phyloP scores from a whole-genome alignment of 1,139 yeast genomes.

The Maudiozyma humilis region DNA sequence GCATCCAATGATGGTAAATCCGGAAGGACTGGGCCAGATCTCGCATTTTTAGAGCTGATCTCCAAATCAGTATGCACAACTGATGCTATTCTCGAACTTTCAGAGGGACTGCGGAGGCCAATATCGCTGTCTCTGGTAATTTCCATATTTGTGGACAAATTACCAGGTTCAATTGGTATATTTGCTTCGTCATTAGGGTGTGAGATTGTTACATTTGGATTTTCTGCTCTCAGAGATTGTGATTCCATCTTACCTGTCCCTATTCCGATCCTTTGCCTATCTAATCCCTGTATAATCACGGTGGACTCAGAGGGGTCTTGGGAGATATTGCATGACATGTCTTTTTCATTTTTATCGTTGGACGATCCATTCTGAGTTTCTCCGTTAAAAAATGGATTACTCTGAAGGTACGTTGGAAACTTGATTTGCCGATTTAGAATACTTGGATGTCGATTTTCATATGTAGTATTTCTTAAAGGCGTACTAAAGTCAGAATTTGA shows the following conservation, averaged over 20 bases:
- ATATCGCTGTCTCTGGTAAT: not conserved
- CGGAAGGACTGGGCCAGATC: no score
- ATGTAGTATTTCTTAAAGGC: not conserved
- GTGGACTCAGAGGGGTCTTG: not conserved
- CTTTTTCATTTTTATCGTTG: no score
- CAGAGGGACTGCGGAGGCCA: no score
- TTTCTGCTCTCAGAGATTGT: not conserved
- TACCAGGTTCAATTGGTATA: not conserved
- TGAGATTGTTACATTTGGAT: not conserved
- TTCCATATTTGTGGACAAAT: no score
- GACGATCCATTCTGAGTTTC: no score
- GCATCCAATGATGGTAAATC: not conserved
- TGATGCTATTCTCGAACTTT: no score
- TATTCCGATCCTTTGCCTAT: no score
- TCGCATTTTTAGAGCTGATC: no score
- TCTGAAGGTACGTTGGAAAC: constrained; percentile 5
- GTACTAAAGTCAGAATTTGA: constrained; percentile 8
- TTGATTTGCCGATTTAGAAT: constrained; percentile 2
- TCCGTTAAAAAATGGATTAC: constrained; percentile 2
- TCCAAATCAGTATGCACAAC: no score
- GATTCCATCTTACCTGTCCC: not conserved
- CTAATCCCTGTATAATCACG: no score
- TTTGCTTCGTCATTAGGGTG: not conserved
- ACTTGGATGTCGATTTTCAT: not conserved
- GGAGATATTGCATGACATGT: no score